Conservation (phyloP, 1,139 yeast genomes). For the Sugiyamaella paludigena region DNA sequence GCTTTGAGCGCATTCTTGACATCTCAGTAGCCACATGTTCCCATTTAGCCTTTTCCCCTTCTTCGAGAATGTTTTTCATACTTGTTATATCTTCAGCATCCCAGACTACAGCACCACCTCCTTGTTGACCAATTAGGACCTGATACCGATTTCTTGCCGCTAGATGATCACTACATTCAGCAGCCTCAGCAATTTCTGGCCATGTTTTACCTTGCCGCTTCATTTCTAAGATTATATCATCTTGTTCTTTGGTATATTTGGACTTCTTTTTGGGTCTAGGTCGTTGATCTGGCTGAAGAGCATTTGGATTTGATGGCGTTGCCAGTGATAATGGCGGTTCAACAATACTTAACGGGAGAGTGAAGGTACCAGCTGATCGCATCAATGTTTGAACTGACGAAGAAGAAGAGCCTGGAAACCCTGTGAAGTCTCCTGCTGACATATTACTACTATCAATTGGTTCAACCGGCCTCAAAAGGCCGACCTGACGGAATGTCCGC, state of each 20-base stretch:
- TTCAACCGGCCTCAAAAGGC: slow-evolving; percentile 6
- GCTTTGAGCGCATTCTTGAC: slow-evolving; percentile 56
- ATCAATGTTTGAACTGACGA: no score
- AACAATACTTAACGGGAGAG: slow-evolving; percentile 31
- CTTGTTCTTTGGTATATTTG: slow-evolving; percentile 68
- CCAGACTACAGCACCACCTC: slow-evolving; percentile 70
- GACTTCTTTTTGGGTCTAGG: slow-evolving; percentile 60
- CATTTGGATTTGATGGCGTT: slow-evolving; percentile 37
- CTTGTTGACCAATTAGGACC: slow-evolving; percentile 80
- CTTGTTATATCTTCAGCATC: slow-evolving; percentile 54
- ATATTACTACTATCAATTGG: slow-evolving; percentile 17
- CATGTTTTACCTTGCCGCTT: slow-evolving; percentile 66
- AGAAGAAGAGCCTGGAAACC: no score
- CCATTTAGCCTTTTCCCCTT: slow-evolving; percentile 74
- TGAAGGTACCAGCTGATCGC: slow-evolving; percentile 16
- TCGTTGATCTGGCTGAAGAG: slow-evolving; percentile 40
- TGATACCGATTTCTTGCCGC: slow-evolving; percentile 80
- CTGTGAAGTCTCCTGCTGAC: slow-evolving; percentile 21
- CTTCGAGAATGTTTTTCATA: slow-evolving; percentile 56
- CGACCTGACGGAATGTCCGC: slow-evolving; percentile 7
- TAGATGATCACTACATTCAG: slow-evolving; percentile 63
- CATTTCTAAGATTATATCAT: slow-evolving; percentile 57
- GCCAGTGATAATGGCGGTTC: slow-evolving; percentile 39
- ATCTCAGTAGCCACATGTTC: slow-evolving; percentile 59
- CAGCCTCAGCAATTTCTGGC: slow-evolving; percentile 70